Percentiles rank a stretch among this genome's conserved stretches.
These are phyloP conservation scores for Wickerhamomyces xylosicus DNA, from an alignment of 805 yeast species.

Conservation along the genomic window DNA sequence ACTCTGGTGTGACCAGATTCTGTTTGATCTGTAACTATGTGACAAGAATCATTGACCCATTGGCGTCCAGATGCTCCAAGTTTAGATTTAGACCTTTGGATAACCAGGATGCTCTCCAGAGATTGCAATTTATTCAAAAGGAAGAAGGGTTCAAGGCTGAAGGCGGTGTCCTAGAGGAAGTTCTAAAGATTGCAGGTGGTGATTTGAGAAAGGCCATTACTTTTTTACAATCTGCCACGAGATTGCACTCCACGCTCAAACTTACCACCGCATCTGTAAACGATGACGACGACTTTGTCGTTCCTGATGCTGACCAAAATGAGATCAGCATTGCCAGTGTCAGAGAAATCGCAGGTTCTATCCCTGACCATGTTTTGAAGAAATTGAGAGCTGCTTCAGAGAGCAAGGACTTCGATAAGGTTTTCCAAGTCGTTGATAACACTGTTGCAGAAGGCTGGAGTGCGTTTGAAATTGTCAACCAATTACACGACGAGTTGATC, in stretches of 20 bases:
- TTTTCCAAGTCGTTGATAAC: constrained; percentile 36
- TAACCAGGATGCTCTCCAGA: constrained; percentile 52
- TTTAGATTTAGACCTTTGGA: constrained; percentile 81
- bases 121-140: constrained; percentile 50
- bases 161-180: constrained; percentile 45
- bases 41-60: constrained; percentile 91
- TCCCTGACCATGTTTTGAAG: constrained; percentile 39
- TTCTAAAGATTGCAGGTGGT: constrained; percentile 71
- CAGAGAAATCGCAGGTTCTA: constrained; percentile 69
- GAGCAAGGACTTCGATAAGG: constrained; percentile 21
- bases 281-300: constrained; percentile 29
- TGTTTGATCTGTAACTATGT: constrained; percentile 94
- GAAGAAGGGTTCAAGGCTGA: constrained; percentile 35
- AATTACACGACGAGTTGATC: constrained; percentile 59
- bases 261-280: constrained; percentile 14
- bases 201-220: constrained; percentile 93
- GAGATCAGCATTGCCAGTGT: constrained; percentile 35
- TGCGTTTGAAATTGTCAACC: constrained; percentile 59
- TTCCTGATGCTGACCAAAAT: constrained; percentile 20
- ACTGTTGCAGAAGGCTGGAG: constrained; percentile 66
- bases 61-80: constrained; percentile 93
- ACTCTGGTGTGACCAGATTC: constrained; percentile 83
- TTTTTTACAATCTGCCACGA: constrained; percentile 73
- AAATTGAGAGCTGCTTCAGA: constrained; percentile 29
- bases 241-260: constrained; percentile 26